Evolutionary conservation across 768 basidiomycete genomes (phyloP).

Genomic region (Royoungia palumana): DNA sequence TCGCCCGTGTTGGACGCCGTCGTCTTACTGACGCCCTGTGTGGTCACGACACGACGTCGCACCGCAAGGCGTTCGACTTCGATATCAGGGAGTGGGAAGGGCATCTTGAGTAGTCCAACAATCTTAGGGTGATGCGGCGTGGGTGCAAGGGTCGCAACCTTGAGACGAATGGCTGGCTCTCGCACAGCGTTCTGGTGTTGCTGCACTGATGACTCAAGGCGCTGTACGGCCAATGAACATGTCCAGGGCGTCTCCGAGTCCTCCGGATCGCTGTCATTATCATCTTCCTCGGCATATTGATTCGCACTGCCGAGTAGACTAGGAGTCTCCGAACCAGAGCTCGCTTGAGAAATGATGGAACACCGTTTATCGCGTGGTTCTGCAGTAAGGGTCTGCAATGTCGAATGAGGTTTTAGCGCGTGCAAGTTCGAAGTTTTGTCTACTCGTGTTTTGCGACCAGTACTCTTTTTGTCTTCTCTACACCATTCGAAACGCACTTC

Average conservation of each 20-base stretch:
- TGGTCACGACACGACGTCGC: slow-evolving; percentile 44
- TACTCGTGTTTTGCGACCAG: slow-evolving; percentile 17
- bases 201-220: slow-evolving; percentile 27
- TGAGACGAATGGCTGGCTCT: slow-evolving; percentile 38
- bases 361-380: slow-evolving; percentile 28
- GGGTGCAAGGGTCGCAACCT: slow-evolving; percentile 83
- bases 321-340: slow-evolving; percentile 33
- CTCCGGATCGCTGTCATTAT: slow-evolving; percentile 88
- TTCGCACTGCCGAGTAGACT: slow-evolving; percentile 21
- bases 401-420: slow-evolving; percentile 13
- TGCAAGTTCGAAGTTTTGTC: slow-evolving; percentile 15
- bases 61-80: slow-evolving; percentile 60
- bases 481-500: slow-evolving; percentile 84
- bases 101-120: slow-evolving; percentile 86
- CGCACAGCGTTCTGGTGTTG: slow-evolving; percentile 4
- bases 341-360: slow-evolving; percentile 42
- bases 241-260: slow-evolving; percentile 97
- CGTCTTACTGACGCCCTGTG: slow-evolving; percentile 27
- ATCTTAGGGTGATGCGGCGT: slow-evolving; percentile 97
- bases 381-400: slow-evolving; percentile 10
- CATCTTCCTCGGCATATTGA: slow-evolving; percentile 44
- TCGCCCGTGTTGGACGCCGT: slow-evolving; percentile 18
- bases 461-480: slow-evolving; percentile 33
- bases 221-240: slow-evolving; percentile 72
- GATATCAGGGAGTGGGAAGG: slow-evolving; percentile 83